These are phyloP conservation scores for Psidium friedrichsthalianum DNA, from an alignment of 345 rosid species.

Conservation along the genomic window DNA sequence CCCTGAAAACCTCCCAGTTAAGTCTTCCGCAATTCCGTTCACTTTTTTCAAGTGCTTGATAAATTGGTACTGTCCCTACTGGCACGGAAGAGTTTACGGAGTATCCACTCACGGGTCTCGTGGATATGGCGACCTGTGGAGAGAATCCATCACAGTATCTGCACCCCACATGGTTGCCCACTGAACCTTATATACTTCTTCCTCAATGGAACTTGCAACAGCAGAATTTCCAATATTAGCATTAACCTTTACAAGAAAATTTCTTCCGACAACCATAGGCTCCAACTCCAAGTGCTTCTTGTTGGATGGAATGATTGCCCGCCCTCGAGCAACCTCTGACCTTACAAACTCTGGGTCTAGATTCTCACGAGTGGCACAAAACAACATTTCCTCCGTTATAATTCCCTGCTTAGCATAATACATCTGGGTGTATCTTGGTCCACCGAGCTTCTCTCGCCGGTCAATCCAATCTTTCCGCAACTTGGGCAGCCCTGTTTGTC, in stretches of 20 bases:
- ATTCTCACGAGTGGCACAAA: conserved; percentile 85
- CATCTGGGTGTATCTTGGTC: conserved; percentile 93
- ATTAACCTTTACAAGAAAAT: conserved; percentile 92
- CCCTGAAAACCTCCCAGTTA: conserved; percentile 88
- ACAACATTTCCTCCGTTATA: conserved; percentile 91
- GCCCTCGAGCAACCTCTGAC: conserved; percentile 93
- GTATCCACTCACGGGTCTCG: conserved; percentile 95
- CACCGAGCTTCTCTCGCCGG: conserved; percentile 58
- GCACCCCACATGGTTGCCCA: conserved; percentile 99
- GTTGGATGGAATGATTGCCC: conserved; percentile 98
- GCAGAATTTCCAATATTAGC: conserved; percentile 97
- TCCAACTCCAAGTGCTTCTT: conserved; percentile 91
- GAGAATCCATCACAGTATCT: conserved; percentile 94
- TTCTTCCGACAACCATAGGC: conserved; percentile 93
- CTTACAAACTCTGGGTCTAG: conserved; percentile 96
- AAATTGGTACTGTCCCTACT: conserved; percentile 93
- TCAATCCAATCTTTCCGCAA: conserved; percentile 88
- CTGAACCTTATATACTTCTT: conserved; percentile 97
- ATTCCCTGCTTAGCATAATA: conserved; percentile 96
- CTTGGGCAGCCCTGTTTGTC: conserved; percentile 75
- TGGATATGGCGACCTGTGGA: conserved; percentile 98
- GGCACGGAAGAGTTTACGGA: conserved; percentile 95
- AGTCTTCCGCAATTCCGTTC: conserved; percentile 85
- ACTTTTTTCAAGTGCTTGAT: conserved; percentile 98
- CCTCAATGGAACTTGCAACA: conserved; percentile 95